Conservation (phyloP, 257 asterid genomes). For the Petunia axillaris region DNA sequence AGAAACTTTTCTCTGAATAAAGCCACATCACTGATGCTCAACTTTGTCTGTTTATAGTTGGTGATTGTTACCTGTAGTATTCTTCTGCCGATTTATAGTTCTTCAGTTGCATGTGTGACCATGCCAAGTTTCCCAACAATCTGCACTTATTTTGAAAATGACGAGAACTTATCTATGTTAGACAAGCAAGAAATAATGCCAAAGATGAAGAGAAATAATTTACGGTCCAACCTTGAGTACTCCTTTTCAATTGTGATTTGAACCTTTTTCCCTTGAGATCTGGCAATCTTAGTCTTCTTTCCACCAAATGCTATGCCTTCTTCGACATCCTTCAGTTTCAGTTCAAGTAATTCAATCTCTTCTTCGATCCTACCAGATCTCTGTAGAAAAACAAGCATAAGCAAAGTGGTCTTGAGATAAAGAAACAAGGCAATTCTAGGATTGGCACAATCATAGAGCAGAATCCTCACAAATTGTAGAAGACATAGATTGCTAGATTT, state of each 20-base stretch:
- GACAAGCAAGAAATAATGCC: constrained; percentile 8
- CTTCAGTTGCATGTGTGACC: constrained; percentile 80
- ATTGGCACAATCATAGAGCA: neutral
- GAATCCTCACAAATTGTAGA: neutral
- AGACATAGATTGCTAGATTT: neutral
- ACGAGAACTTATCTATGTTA: neutral
- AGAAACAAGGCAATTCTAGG: neutral
- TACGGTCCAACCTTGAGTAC: constrained; percentile 64
- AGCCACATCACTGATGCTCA: neutral
- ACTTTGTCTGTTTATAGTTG: neutral
- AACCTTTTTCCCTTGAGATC: constrained; percentile 85
- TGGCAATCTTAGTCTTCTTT: constrained; percentile 71
- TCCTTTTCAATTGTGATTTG: constrained; percentile 79
- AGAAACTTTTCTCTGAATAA: neutral
- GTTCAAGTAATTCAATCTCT: constrained; percentile 65
- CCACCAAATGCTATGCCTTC: constrained; percentile 73
- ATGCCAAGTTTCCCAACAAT: constrained; percentile 89
- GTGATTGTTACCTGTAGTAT: constrained; percentile 58
- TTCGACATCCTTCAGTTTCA: constrained; percentile 70
- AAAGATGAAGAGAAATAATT: neutral
- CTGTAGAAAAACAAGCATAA: constrained; percentile 43
- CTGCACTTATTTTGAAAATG: constrained; percentile 39
- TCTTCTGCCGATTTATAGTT: constrained; percentile 83
- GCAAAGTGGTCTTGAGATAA: neutral
- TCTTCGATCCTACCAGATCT: constrained; percentile 80